Conservation (phyloP, 225 moss, liverwort and hornwort genomes). For the Neckera pumila region DNA sequence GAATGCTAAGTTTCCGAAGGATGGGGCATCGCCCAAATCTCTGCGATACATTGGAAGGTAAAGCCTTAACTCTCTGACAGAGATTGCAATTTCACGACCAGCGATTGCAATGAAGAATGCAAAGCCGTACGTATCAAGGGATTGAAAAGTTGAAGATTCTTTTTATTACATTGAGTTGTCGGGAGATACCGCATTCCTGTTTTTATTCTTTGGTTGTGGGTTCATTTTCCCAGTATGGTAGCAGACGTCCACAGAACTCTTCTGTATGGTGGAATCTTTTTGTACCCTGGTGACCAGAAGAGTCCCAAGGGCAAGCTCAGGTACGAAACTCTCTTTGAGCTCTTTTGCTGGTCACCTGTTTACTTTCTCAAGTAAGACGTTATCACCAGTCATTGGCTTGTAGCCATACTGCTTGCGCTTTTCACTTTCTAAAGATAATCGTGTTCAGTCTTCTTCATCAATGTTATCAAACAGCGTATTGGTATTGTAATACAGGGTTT, state of each 20-base stretch:
- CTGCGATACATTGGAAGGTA: slow-evolving; percentile 98
- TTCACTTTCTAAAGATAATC: neutral
- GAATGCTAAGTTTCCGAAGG: slow-evolving; percentile 82
- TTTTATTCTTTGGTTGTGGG: slow-evolving; percentile 2
- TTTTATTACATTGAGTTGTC: neutral
- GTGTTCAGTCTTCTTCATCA: neutral
- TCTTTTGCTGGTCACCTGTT: neutral
- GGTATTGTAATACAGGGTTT: slow-evolving; percentile 38
- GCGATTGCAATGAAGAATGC: neutral
- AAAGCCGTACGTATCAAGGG: neutral
- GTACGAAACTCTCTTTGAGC: slow-evolving; percentile 11
- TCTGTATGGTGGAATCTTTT: slow-evolving; percentile 88
- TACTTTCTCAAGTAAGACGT: neutral
- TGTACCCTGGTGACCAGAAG: slow-evolving; percentile 98
- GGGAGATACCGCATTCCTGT: neutral
- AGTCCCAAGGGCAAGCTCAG: slow-evolving; percentile 93
- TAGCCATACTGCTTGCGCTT: neutral
- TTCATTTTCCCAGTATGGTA: slow-evolving; percentile 67
- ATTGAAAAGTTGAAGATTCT: neutral
- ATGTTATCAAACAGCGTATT: neutral
- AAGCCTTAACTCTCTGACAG: neutral
- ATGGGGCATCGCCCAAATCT: slow-evolving; percentile 84
- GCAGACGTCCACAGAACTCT: slow-evolving; percentile 98
- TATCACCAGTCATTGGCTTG: neutral
- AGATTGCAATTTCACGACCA: neutral